These are phyloP conservation scores for Trametes coccinea DNA, from an alignment of 768 basidiomycete species.

Conservation along the genomic window DNA sequence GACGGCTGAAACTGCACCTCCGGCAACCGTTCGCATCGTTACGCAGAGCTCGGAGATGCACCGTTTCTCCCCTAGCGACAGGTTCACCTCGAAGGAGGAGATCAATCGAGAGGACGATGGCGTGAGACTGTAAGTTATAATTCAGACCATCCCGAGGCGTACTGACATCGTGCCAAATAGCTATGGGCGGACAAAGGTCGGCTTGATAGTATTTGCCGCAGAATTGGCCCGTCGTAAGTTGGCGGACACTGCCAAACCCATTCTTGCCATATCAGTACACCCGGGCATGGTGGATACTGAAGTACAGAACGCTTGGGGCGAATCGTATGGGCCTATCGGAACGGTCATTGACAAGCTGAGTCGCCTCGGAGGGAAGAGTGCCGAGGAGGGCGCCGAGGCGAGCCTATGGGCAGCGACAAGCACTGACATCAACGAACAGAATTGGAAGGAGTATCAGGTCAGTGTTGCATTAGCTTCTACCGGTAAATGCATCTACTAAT, in stretches of 20 bases:
- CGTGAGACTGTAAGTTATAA: conserved; percentile 19
- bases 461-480: background rate
- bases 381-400: conserved; percentile 33
- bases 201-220: conserved; percentile 28
- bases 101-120: conserved; percentile 30
- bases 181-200: conserved; percentile 32
- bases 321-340: conserved; percentile 29
- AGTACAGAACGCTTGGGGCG: conserved; percentile 27
- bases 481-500: background rate
- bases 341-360: conserved; percentile 25
- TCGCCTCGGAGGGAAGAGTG: conserved; percentile 27
- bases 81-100: conserved; percentile 30
- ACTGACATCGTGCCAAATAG: background rate
- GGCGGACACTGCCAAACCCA: conserved; percentile 19
- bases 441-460: conserved; percentile 33
- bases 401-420: conserved; percentile 33
- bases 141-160: background rate
- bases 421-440: conserved; percentile 29
- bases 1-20: conserved; percentile 25
- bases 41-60: conserved; percentile 34
- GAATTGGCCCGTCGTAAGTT: conserved; percentile 29
- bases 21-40: conserved; percentile 30
- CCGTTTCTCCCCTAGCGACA: conserved; percentile 22
- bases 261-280: conserved; percentile 31
- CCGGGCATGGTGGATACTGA: conserved; percentile 34